A percentile compares a stretch with the other conserved stretches of the same genome.
These are phyloP conservation scores for Iberis amara DNA, from an alignment of 441 rosid species.

Conservation along the genomic window DNA sequence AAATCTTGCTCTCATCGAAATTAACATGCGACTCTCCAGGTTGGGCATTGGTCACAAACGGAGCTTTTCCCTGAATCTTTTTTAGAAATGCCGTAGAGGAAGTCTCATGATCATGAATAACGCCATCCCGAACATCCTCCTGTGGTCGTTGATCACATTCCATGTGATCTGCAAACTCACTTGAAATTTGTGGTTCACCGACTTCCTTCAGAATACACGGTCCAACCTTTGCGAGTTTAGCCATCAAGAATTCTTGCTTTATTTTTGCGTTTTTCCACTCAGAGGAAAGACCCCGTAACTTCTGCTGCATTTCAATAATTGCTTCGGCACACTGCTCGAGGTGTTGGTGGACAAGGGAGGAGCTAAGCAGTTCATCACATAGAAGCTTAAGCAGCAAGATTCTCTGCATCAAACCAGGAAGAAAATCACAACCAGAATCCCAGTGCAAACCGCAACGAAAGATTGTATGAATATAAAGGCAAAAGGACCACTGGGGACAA, in stretches of 20 bases:
- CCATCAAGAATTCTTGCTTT: conserved; percentile 60
- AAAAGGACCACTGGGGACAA: neutral
- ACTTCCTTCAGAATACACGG: conserved; percentile 34
- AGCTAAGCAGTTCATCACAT: conserved; percentile 84
- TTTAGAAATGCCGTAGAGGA: conserved; percentile 20
- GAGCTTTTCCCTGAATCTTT: conserved; percentile 18
- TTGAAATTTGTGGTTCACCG: conserved; percentile 36
- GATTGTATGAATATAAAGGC: conserved; percentile 7
- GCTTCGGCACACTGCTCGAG: conserved; percentile 86
- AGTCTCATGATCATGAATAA: conserved; percentile 38
- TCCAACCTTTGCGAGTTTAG: conserved; percentile 56
- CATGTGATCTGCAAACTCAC: conserved; percentile 22
- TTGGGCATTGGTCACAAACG: conserved; percentile 17
- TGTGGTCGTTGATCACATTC: conserved; percentile 31
- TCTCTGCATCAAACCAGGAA: conserved; percentile 61
- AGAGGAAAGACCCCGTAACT: conserved; percentile 53
- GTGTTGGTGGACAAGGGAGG: conserved; percentile 81
- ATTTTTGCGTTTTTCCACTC: conserved; percentile 71
- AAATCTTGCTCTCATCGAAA: conserved; percentile 30
- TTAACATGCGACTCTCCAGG: conserved; percentile 30
- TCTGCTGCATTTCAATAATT: conserved; percentile 78
- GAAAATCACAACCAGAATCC: conserved; percentile 11
- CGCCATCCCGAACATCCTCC: conserved; percentile 34
- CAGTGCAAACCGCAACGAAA: conserved; percentile 17
- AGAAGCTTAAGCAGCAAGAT: conserved; percentile 71